phyloP scores from a whole-genome alignment of 2,329 filamentous ascomycete species.

The Fusarium annulatum region DNA sequence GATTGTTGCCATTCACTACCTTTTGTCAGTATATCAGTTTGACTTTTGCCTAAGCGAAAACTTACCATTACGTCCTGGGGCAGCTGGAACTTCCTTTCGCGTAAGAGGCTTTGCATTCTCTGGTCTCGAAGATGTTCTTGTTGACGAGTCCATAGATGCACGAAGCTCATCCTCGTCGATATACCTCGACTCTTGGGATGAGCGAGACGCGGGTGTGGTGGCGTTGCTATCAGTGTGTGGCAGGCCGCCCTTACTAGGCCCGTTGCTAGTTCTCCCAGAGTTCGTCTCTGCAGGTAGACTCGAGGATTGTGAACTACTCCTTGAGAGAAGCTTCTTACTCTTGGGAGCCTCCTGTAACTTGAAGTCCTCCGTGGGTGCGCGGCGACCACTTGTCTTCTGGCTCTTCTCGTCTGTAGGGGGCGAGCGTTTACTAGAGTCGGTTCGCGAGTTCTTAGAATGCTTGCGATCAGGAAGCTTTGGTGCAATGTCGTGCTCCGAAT shows the following conservation, averaged over 20 bases:
- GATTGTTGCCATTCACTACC: constrained; percentile 45
- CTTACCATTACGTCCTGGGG: constrained; percentile 58
- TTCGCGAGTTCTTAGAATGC: constrained; percentile 61
- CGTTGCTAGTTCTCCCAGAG: constrained; percentile 52
- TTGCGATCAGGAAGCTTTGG: constrained; percentile 57
- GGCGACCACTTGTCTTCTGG: constrained; percentile 50
- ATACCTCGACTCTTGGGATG: constrained; percentile 68
- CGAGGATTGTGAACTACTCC: constrained; percentile 59
- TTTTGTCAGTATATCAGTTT: constrained; percentile 16
- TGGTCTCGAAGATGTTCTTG: constrained; percentile 54
- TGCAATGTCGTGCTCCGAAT: constrained; percentile 63
- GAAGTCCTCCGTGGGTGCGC: constrained; percentile 68
- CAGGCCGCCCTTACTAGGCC: constrained; percentile 46
- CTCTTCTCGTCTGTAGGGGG: constrained; percentile 53
- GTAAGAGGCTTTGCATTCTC: constrained; percentile 63
- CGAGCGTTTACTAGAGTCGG: constrained; percentile 47
- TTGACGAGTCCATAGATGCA: constrained; percentile 55
- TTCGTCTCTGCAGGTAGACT: constrained; percentile 51
- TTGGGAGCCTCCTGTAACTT: constrained; percentile 85
- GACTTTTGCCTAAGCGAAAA: neutral
- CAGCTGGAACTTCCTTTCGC: constrained; percentile 71
- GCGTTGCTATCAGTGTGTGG: constrained; percentile 52
- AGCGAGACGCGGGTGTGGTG: constrained; percentile 55
- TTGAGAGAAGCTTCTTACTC: constrained; percentile 61
- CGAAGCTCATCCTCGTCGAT: constrained; percentile 65